Evolutionary conservation across 176 grass and related monocot genomes (phyloP).

Genomic region (Oryza rufipogon): DNA sequence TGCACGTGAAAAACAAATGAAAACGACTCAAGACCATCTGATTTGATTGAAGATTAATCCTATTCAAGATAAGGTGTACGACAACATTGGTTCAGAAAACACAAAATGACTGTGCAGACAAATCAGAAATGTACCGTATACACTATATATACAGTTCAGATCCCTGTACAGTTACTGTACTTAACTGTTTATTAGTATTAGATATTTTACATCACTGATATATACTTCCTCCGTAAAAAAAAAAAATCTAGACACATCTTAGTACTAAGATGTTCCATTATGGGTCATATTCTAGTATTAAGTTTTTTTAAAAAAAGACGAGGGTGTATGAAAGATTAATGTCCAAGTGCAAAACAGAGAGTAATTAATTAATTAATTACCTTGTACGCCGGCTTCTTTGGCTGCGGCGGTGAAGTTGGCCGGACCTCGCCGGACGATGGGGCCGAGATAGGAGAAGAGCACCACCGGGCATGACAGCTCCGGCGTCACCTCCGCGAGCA

Average conservation of each 20-base stretch:
- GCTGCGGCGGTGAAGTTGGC: slow-evolving; percentile 56
- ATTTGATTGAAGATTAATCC: too few relatives aligned
- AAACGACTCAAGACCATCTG: background rate
- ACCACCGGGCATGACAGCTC: slow-evolving; percentile 83
- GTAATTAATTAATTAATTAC: slow-evolving; percentile 29
- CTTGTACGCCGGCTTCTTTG: slow-evolving; percentile 55
- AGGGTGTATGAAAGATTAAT: too few relatives aligned
- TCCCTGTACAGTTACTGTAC: too few relatives aligned
- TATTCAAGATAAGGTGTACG: background rate
- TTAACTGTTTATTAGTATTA: too few relatives aligned
- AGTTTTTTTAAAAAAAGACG: too few relatives aligned
- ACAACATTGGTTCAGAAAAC: background rate
- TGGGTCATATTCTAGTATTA: too few relatives aligned
- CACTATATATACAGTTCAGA: too few relatives aligned
- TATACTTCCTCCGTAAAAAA: too few relatives aligned
- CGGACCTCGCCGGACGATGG: slow-evolving; percentile 55
- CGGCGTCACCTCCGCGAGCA: slow-evolving; percentile 78
- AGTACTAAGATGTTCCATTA: too few relatives aligned
- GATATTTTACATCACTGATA: too few relatives aligned
- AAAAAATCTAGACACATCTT: too few relatives aligned
- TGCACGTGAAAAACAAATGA: background rate
- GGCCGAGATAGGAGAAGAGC: slow-evolving; percentile 78
- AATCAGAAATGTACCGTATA: background rate
- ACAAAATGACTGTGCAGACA: background rate
- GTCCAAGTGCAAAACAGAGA: too few relatives aligned